phyloP scores from a whole-genome alignment of 2,329 filamentous ascomycete genomes.

The Fusarium continuum region DNA sequence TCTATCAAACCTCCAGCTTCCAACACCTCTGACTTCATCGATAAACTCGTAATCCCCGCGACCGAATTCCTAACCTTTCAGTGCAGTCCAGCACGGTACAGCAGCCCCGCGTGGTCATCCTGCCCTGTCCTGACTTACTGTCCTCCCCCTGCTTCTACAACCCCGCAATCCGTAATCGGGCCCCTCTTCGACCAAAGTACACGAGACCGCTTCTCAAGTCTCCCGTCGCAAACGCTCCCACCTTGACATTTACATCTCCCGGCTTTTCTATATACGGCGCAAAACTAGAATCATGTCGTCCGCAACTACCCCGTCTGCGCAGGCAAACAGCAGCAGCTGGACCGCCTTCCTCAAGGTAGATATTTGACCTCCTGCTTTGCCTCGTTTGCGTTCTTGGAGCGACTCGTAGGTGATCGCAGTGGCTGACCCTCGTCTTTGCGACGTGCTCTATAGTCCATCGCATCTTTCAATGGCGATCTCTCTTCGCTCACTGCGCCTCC shows the following conservation, averaged over 20 bases:
- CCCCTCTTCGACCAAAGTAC: constrained; percentile 31
- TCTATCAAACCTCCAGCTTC: neutral
- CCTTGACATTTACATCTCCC: neutral
- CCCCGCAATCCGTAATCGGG: constrained; percentile 43
- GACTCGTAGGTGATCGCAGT: constrained; percentile 8
- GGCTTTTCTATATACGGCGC: constrained; percentile 1
- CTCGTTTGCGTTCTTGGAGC: neutral
- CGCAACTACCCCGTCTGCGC: constrained; percentile 44
- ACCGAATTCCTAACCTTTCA: neutral
- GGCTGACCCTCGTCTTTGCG: constrained; percentile 25
- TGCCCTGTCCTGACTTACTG: constrained; percentile 11
- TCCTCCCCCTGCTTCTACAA: constrained; percentile 25
- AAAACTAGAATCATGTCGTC: constrained; percentile 45
- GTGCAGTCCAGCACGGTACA: constrained; percentile 10
- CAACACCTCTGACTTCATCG: neutral
- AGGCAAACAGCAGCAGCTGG: constrained; percentile 59
- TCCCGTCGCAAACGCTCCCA: constrained; percentile 19
- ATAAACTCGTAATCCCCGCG: neutral
- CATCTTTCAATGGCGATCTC: constrained; percentile 83
- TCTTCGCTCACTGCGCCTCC: constrained; percentile 83
- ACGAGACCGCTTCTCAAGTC: constrained; percentile 30
- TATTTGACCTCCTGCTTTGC: constrained; percentile 5
- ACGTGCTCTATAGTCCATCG: constrained; percentile 66
- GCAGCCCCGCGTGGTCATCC: constrained; percentile 23
- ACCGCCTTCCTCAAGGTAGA: constrained; percentile 62